Base-by-base conservation (phyloP, 495 filamentous ascomycete genomes). In the Penicillium dipodomyicola region DNA sequence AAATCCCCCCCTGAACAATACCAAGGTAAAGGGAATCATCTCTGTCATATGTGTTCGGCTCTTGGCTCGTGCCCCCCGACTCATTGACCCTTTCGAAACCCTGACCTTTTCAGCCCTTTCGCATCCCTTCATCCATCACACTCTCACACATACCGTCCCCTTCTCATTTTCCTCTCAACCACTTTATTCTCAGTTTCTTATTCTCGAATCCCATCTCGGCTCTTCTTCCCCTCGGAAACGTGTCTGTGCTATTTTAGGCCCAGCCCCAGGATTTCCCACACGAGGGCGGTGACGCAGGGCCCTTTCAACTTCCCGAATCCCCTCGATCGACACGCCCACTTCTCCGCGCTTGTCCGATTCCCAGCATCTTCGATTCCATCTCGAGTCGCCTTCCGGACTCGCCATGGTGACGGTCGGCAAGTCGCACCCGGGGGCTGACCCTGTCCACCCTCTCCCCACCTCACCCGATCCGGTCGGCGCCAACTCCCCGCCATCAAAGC, bases 401-500 rank as follows among this genome's bases (percentile, higher is more conserved):
- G 67, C 63, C 52, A 78, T 76, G 73, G 70, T 76, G 59, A 77
- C 75, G 42, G 52, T 54, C 49, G 73, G 70, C 45, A 80, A 73
- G 51, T 72, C 76, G 61, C 74, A 76, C 54, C 65, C 72, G 41
- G 70, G 65, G 51, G 57, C 68, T 45, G 75, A 73, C 52, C 59
- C 65, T 41, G 61, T 72, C 35, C 74, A 71, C 25, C 66, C 61
- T 20, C 65, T 69, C 39, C 60, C 63, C n/a, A 68, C 70, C 39
- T 65, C 78, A 14, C 57, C 71, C 10, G 59, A 68, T 41, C 76
- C 68, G 19, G 67, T 64, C 60, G 68, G 50, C 49, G 56, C 75
- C 55, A 65, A 65, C 54, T 85, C 87, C 37, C 84, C 87, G 10
- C 86, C 90, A 33, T 87, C 83, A 50, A 92, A 85, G 72, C 82